Base-by-base conservation (phyloP, 768 basidiomycete genomes). In the Hypholoma fasciculare region DNA sequence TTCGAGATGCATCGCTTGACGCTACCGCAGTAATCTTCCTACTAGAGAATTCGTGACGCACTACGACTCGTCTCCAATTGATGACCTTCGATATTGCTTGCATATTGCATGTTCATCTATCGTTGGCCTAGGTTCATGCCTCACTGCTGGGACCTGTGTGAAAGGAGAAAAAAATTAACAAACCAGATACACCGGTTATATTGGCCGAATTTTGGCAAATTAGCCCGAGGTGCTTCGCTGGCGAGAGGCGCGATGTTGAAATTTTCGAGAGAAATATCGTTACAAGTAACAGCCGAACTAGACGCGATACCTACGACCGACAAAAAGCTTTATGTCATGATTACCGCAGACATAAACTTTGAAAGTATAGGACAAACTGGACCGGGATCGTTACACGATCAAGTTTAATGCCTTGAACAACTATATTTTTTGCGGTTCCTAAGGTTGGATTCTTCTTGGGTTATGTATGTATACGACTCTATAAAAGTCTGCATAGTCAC, bases 181-280 rank as follows among this genome's bases (percentile, higher is more conserved):
- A 36, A 75, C 76, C 73, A 52, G 64, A 50, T 38, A 76, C 57
- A 1, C 79, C 78, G 7, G 67, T 60, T 27, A 78, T 60, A 42
- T 68, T 71, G 17, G 76, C 64, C 5, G 80, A 76, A 62, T 85
- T 84, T 44, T 76, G 69, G 62, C 82, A 86, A 40, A 81, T 74
- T 55, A 74, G 76, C n/a, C 44, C 68, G 65, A 4, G 75, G 69
- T 7, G 71, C 63, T 40, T 74, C 63, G 3, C 76, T 76, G 7
- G 54, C 60, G 0, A 81, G 78, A 7, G 76, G 69, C 6, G 63
- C 57, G 19, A 83, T 70, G 51, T 76, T 65, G 52, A 81, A 80
- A 39, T 74, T 67, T 5, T 65, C 46, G 64, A 83, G 83, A 0
- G 64, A 63, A 20, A 83, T 75, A 50, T 77, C 67, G 13, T 72